Conservation (phyloP, 441 rosid genomes). For the Lepidium campestre region DNA sequence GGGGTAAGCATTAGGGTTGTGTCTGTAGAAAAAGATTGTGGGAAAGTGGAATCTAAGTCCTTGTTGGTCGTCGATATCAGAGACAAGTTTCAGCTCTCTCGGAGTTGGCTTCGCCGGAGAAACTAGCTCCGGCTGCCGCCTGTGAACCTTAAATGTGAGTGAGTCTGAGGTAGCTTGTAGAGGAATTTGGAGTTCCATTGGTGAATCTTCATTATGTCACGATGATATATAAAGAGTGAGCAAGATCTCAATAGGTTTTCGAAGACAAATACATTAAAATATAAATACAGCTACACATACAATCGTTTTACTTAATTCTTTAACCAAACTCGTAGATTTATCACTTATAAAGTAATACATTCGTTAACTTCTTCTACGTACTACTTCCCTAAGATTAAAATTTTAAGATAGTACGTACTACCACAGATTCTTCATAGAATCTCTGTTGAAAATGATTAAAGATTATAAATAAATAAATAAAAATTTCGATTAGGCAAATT, state of each 20-base stretch:
- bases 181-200: constrained; percentile 6
- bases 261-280: neutral
- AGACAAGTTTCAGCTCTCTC: constrained; percentile 25
- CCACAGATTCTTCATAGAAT: too few relatives aligned
- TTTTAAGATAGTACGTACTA: neutral
- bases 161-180: neutral
- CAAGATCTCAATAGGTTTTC: neutral
- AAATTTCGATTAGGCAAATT: too few relatives aligned
- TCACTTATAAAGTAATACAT: neutral
- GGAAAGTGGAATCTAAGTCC: constrained; percentile 28
- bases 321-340: too few relatives aligned
- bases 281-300: neutral
- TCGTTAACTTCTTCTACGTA: neutral
- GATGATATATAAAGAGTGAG: neutral
- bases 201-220: neutral
- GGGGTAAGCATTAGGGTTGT: constrained; percentile 1
- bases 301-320: neutral
- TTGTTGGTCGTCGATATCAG: constrained; percentile 41
- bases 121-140: constrained; percentile 27
- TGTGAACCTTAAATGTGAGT: constrained; percentile 20
- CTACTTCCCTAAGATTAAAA: neutral
- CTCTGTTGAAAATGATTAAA: too few relatives aligned
- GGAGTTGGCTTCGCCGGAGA: constrained; percentile 35
- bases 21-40: constrained; percentile 23
- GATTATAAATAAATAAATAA: too few relatives aligned